Evolutionary conservation across 2,329 filamentous ascomycete species (phyloP), one percentile per base, ranked within the genome.

Genomic region (Fusarium tjaetaba): DNA sequence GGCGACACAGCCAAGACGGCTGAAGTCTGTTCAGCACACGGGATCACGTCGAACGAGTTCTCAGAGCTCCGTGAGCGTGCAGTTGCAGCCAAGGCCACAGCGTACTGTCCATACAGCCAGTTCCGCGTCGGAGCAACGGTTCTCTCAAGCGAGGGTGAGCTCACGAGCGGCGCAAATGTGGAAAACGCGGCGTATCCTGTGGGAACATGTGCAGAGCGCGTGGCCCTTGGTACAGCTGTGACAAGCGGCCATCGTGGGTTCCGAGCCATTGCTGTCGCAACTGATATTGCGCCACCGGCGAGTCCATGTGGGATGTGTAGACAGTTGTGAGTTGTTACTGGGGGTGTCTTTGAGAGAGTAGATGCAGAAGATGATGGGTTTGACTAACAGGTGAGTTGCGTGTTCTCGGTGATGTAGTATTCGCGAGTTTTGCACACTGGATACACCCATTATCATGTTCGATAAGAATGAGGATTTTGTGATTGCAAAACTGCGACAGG

Each of bases 281-380:
- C 95, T 11, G 93, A 98, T 80, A 92, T 93, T 46, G 84, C 82
- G 38, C 89, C 90, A 36, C 90, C 91, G 8, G 88, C 88, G 53
- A 91, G 92, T 71, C 96, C 96, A 1, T 99, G 96, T 81, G 96
- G 96, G 62, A 98, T 97, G 95, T 98, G 96, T 82, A 88, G 96
- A 77, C 96, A 98, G 81, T 97, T 96, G 92, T 94, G 80, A 85
- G 90, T 87, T 58, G 43, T 59, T 38, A 38, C 18, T 36, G 38
- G 41, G 24, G 49, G 32, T 49, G 41, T 48, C 39, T 48, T 39
- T 38, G 38, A 16, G 49, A 39, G 26, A 32, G 28, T 32, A 38
- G n/a, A 36, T 11, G 53, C 32, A n/a, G 42, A 52, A 45, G 32
- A 52, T 52, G 32, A 65, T 41, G 32, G 61, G 45, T 56, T 57